These are phyloP conservation scores for Deinandra increscens DNA, from an alignment of 129 eudicot genomes.

Conservation along the genomic window DNA sequence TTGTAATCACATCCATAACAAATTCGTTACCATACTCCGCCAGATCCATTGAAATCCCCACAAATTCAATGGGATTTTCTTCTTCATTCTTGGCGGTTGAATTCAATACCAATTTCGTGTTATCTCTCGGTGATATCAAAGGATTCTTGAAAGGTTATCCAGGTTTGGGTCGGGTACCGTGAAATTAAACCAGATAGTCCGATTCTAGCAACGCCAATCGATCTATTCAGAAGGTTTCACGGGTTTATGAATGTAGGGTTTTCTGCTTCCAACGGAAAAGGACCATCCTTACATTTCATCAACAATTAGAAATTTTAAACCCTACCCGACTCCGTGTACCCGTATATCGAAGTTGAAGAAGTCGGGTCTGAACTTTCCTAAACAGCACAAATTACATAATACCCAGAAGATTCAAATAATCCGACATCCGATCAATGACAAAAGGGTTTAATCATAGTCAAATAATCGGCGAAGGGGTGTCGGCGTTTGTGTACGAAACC, in stretches of 20 bases:
- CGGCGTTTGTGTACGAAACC: slow-evolving; percentile 51
- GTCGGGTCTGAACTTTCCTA: slow-evolving; percentile 29
- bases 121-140: slow-evolving; percentile 42
- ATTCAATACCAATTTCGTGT: slow-evolving; percentile 53
- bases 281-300: slow-evolving; percentile 38
- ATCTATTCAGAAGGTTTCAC: slow-evolving; percentile 39
- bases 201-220: slow-evolving; percentile 38
- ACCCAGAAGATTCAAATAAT: slow-evolving; percentile 42
- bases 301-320: slow-evolving; percentile 46
- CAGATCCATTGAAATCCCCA: slow-evolving; percentile 27
- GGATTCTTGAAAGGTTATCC: slow-evolving; percentile 31
- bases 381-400: too few species aligned
- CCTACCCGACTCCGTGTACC: background rate
- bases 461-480: slow-evolving; percentile 48
- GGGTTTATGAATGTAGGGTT: slow-evolving; percentile 74
- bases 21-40: too few species aligned
- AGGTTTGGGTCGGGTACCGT: slow-evolving; percentile 51
- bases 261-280: slow-evolving; percentile 52
- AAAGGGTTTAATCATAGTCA: slow-evolving; percentile 41
- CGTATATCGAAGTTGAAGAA: slow-evolving; percentile 18
- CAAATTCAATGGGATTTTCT: too few species aligned
- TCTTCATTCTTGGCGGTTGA: slow-evolving; percentile 55
- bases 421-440: slow-evolving; percentile 51
- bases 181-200: slow-evolving; percentile 42
- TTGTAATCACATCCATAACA: too few species aligned